These are phyloP conservation scores for Suillus ampliporus DNA, from an alignment of 768 basidiomycete species.

Conservation along the genomic window DNA sequence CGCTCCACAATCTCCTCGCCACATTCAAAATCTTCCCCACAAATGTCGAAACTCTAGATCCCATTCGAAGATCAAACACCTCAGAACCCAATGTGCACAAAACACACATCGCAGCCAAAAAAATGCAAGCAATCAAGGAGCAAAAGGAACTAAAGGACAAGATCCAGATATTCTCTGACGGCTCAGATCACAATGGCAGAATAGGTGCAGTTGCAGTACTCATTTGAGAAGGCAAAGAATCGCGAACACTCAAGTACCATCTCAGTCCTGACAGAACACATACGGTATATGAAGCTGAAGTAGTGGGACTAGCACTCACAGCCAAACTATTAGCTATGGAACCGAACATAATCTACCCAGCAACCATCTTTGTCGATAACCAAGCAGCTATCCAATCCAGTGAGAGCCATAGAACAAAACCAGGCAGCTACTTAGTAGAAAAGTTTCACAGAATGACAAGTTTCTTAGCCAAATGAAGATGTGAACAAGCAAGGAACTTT, in stretches of 20 bases:
- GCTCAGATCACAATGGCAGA: background rate
- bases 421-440: constrained; percentile 18
- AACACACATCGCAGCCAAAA: background rate
- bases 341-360: background rate
- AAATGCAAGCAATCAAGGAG: background rate
- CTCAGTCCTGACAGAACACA: constrained; percentile 12
- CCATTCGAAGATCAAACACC: background rate
- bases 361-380: constrained; percentile 15
- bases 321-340: background rate
- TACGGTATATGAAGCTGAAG: constrained; percentile 23
- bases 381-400: constrained; percentile 14
- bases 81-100: background rate
- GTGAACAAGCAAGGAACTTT: background rate
- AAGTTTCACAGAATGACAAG: background rate
- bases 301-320: constrained; percentile 19
- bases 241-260: background rate
- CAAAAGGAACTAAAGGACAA: background rate
- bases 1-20: constrained; percentile 22
- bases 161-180: background rate
- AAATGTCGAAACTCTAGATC: constrained; percentile 11
- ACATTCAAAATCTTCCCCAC: background rate
- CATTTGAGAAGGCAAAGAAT: background rate
- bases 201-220: constrained; percentile 8
- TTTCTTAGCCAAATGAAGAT: background rate
- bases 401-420: background rate